Conservation (phyloP, 2,329 filamentous ascomycete species). For the Colletotrichum tanaceti region DNA sequence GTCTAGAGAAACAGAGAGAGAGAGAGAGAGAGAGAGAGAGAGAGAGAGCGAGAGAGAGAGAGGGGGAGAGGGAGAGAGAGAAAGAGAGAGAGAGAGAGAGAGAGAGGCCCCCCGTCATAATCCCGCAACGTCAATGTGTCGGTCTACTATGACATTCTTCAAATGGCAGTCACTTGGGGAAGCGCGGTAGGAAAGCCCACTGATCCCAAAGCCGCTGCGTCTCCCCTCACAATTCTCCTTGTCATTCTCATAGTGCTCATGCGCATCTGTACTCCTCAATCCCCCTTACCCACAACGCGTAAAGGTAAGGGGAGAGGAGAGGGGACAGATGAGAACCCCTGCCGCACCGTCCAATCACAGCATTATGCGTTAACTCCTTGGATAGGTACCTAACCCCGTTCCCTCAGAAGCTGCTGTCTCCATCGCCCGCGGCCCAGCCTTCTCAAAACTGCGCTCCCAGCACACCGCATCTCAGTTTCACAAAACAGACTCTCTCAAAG, state of each 20-base stretch:
- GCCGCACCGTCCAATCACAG: constrained; percentile 11
- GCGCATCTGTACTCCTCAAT: neutral
- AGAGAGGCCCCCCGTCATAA: too few relatives aligned
- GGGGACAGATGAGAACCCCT: constrained; percentile 4
- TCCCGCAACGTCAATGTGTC: too few relatives aligned
- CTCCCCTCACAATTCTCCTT: neutral
- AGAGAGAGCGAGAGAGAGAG: neutral
- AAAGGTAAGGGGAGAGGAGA: neutral
- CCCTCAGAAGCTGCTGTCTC: neutral
- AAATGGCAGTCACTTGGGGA: neutral
- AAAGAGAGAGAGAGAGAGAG: neutral
- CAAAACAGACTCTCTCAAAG: neutral
- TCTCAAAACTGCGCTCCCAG: neutral
- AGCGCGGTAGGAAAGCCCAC: neutral
- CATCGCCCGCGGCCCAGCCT: neutral
- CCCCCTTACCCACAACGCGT: too few relatives aligned
- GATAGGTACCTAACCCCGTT: neutral
- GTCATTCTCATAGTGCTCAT: neutral
- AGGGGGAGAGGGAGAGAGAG: too few relatives aligned
- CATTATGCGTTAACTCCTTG: neutral
- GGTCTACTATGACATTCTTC: too few relatives aligned
- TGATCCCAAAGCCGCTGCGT: neutral
- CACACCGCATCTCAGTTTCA: constrained; percentile 10
- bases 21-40: neutral
- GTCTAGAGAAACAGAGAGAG: neutral